Conservation (phyloP, 1,284 basidiomycete species). For the Malassezia brasiliensis region DNA sequence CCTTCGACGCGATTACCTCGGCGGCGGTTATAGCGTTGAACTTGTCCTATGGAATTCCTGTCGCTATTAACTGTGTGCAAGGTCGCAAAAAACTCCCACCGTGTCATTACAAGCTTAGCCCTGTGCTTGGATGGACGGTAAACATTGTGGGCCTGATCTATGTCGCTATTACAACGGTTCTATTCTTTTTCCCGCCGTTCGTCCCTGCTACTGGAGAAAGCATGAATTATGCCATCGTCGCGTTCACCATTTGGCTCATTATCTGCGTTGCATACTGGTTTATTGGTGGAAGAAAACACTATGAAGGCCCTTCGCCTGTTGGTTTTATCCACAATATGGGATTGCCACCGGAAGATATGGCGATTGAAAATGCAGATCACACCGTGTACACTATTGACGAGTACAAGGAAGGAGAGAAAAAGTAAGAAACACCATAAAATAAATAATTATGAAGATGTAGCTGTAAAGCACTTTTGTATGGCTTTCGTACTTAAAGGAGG, state of each 20-base stretch:
- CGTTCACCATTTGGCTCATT: slow-evolving; percentile 24
- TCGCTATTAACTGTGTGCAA: slow-evolving; percentile 29
- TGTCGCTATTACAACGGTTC: slow-evolving; percentile 50
- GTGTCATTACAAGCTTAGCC: neutral
- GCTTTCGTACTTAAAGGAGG: no score
- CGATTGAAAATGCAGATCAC: neutral
- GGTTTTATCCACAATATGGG: neutral
- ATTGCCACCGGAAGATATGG: neutral
- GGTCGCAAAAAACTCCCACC: neutral
- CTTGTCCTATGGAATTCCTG: slow-evolving; percentile 50
- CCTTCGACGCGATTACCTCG: slow-evolving; percentile 52
- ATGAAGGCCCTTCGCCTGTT: slow-evolving; percentile 21
- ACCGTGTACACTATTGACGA: neutral
- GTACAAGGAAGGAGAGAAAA: no score
- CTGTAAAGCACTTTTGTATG: no score
- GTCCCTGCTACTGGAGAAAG: slow-evolving; percentile 47
- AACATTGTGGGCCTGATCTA: slow-evolving; percentile 50
- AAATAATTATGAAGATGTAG: no score
- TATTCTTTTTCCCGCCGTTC: slow-evolving; percentile 53
- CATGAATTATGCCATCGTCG: slow-evolving; percentile 52
- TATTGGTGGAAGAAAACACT: slow-evolving; percentile 20
- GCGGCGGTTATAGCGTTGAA: slow-evolving; percentile 51
- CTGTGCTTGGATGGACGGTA: slow-evolving; percentile 16
- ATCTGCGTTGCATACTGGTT: slow-evolving; percentile 26
- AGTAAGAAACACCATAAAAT: no score